These are phyloP conservation scores for Zymoseptoria crescenta DNA, from an alignment of 2,329 filamentous ascomycete genomes.

Conservation along the genomic window DNA sequence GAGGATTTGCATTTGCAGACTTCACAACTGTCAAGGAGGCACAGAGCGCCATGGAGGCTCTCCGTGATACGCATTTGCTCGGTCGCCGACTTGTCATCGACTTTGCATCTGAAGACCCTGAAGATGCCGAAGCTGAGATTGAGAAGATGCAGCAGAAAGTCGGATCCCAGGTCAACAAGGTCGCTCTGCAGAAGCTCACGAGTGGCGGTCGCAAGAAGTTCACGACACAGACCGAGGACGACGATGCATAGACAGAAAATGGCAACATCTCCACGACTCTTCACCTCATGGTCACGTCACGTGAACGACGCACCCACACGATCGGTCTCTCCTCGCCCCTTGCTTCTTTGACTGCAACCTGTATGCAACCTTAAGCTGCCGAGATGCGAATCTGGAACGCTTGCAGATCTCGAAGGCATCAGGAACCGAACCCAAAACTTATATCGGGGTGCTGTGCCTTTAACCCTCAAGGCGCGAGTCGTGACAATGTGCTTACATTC, in stretches of 20 bases:
- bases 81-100: slow-evolving; percentile 84
- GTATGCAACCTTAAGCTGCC: not conserved
- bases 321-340: not conserved
- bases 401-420: not conserved
- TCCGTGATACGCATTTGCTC: slow-evolving; percentile 87
- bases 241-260: slow-evolving; percentile 8
- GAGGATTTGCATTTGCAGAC: slow-evolving; percentile 95
- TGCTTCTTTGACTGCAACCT: not conserved
- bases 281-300: not conserved
- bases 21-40: slow-evolving; percentile 90
- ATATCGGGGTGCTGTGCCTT: not conserved
- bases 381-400: not conserved
- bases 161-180: slow-evolving; percentile 79
- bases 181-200: slow-evolving; percentile 81
- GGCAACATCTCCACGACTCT: not conserved
- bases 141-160: slow-evolving; percentile 96
- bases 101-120: slow-evolving; percentile 78
- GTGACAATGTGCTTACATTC: slow-evolving; percentile 24
- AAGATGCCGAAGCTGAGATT: slow-evolving; percentile 93
- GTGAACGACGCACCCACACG: not conserved
- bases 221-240: slow-evolving; percentile 36
- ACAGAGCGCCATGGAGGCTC: slow-evolving; percentile 78
- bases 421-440: not conserved
- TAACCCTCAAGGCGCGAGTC: not conserved
- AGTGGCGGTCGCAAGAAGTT: slow-evolving; percentile 80